These are phyloP conservation scores for Oryza rufipogon DNA, from an alignment of 176 grass and related monocot genomes.

Conservation along the genomic window DNA sequence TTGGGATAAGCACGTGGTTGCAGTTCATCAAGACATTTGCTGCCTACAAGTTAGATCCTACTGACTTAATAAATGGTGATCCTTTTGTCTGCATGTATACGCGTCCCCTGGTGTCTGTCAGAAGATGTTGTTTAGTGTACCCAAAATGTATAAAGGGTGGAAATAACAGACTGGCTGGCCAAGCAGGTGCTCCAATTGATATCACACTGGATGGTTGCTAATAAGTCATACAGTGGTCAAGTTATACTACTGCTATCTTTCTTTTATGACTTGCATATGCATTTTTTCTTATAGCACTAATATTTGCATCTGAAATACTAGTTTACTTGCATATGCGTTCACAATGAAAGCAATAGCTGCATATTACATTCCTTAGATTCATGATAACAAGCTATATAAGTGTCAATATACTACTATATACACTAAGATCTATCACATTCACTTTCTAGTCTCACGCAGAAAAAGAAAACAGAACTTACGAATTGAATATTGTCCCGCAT, in stretches of 20 bases:
- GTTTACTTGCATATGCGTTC: neutral
- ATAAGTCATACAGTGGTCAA: neutral
- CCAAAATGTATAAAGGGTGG: neutral
- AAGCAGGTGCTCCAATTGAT: neutral
- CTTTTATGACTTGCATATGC: neutral
- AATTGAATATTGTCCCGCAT: constrained; percentile 81
- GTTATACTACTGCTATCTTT: constrained; percentile 18
- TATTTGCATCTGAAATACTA: neutral
- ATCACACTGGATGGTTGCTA: neutral
- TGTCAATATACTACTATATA: neutral
- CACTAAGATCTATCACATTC: neutral
- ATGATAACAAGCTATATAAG: neutral
- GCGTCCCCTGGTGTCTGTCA: neutral
- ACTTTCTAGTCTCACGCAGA: neutral
- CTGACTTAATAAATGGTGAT: neutral
- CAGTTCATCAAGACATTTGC: neutral
- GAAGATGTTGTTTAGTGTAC: constrained; percentile 1
- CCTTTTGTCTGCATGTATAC: neutral
- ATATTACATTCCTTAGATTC: neutral
- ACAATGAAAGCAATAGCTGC: neutral
- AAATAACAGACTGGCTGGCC: constrained; percentile 2
- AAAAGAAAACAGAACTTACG: constrained; percentile 57
- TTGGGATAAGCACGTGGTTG: constrained; percentile 16
- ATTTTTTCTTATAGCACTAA: constrained; percentile 9
- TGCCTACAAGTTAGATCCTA: neutral